Evolutionary conservation across 495 filamentous ascomycete species (phyloP).

Genomic region (Aspergillus nidulans): DNA sequence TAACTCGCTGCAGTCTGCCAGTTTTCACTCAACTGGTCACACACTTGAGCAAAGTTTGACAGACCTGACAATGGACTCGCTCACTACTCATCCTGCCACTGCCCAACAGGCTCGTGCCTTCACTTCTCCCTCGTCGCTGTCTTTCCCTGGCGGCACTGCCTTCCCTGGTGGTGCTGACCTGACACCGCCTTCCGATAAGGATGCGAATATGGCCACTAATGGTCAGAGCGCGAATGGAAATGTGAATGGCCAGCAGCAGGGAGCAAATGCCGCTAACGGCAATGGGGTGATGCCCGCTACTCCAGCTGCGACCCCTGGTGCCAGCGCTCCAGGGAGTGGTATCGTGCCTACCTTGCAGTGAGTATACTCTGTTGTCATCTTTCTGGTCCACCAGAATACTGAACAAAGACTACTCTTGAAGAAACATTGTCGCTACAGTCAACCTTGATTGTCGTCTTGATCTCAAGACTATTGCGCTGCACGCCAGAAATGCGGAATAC

Average conservation of each 20-base stretch:
- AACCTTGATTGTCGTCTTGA: constrained; percentile 98
- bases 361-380: constrained; percentile 58
- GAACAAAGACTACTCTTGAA: constrained; percentile 61
- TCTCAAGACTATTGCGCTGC: constrained; percentile 97
- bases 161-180: constrained; percentile 82
- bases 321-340: constrained; percentile 73
- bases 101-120: constrained; percentile 89
- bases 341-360: constrained; percentile 98
- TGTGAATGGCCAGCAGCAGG: constrained; percentile 57
- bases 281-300: constrained; percentile 93
- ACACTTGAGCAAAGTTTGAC: constrained; percentile 30
- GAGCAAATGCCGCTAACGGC: constrained; percentile 58
- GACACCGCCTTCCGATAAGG: constrained; percentile 69
- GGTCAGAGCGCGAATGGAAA: constrained; percentile 43
- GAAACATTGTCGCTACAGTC: constrained; percentile 99
- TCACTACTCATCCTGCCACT: constrained; percentile 84
- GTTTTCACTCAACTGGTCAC: constrained; percentile 21
- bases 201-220: constrained; percentile 41
- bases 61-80: constrained; percentile 66
- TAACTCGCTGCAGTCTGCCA: constrained; percentile 15
- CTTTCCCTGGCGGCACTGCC: constrained; percentile 79
- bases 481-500: constrained; percentile 98
- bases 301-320: constrained; percentile 88
- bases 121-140: constrained; percentile 82
- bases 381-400: constrained; percentile 45